A percentile compares a stretch with the other conserved stretches of the same genome.
Conservation (phyloP, 2,329 filamentous ascomycete genomes). For the Uncinocarpus reesii region DNA sequence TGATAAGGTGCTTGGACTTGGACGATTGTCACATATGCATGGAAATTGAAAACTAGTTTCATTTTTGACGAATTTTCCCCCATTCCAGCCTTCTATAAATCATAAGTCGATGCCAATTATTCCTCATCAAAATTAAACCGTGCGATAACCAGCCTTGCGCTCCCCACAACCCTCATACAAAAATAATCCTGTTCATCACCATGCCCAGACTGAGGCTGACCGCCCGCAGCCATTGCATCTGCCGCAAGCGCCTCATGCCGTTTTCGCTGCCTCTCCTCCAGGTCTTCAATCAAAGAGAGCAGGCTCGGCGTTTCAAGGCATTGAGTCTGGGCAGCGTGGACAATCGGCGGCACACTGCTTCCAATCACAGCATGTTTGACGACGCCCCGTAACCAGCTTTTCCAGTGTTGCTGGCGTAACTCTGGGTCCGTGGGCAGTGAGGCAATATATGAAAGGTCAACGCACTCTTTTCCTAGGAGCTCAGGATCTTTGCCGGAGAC, state of each 20-base stretch:
- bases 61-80: too few relatives aligned
- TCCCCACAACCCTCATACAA: slow-evolving; percentile 22
- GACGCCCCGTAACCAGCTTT: slow-evolving; percentile 31
- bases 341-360: slow-evolving; percentile 21
- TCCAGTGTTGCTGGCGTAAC: slow-evolving; percentile 27
- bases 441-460: slow-evolving; percentile 26
- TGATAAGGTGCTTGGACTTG: too few relatives aligned
- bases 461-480: slow-evolving; percentile 29
- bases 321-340: slow-evolving; percentile 17
- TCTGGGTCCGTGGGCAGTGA: slow-evolving; percentile 21
- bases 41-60: too few relatives aligned
- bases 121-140: slow-evolving; percentile 17
- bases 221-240: not conserved
- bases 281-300: slow-evolving; percentile 31
- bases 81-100: too few relatives aligned
- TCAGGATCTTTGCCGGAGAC: slow-evolving; percentile 29
- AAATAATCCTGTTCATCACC: slow-evolving; percentile 16
- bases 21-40: too few relatives aligned
- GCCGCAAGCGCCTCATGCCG: slow-evolving; percentile 27
- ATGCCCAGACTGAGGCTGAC: slow-evolving; percentile 3
- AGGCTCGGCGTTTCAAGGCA: slow-evolving; percentile 30
- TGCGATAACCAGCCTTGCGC: slow-evolving; percentile 20
- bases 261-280: slow-evolving; percentile 35
- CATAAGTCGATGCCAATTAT: too few relatives aligned
- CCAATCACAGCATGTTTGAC: slow-evolving; percentile 31